phyloP scores from a whole-genome alignment of 1,284 basidiomycete species.

The Ceratobasidium sp. region DNA sequence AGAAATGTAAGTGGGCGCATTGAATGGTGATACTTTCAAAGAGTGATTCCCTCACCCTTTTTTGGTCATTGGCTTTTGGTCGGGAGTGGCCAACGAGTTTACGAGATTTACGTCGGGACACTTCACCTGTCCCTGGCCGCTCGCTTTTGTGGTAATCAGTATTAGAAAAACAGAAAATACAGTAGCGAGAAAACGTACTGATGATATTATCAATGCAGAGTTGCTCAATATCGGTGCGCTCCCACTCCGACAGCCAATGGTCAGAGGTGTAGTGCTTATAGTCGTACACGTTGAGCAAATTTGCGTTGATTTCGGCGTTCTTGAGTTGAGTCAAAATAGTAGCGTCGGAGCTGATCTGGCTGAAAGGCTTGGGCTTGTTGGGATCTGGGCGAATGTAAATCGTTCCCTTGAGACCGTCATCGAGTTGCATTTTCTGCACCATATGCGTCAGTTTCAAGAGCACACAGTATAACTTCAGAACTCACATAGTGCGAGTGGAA shows the following conservation, averaged over 20 bases:
- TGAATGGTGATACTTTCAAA: too few relatives aligned
- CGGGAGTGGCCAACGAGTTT: slow-evolving; percentile 3
- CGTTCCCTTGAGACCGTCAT: slow-evolving; percentile 42
- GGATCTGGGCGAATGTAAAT: slow-evolving; percentile 42
- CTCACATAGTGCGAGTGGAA: slow-evolving; percentile 33
- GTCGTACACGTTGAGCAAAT: slow-evolving; percentile 37
- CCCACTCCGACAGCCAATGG: slow-evolving; percentile 40
- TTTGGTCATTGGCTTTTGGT: slow-evolving; percentile 28
- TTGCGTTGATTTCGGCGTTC: slow-evolving; percentile 34
- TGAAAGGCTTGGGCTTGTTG: slow-evolving; percentile 40
- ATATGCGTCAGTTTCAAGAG: neutral
- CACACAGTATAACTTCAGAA: neutral
- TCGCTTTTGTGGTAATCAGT: neutral
- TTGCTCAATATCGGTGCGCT: slow-evolving; percentile 42
- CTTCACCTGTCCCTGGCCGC: slow-evolving; percentile 13
- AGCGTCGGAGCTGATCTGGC: slow-evolving; percentile 36
- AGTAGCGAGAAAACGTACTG: neutral
- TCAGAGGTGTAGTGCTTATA: slow-evolving; percentile 46
- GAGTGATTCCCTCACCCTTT: slow-evolving; percentile 8
- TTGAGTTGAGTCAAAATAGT: slow-evolving; percentile 20
- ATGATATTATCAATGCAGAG: slow-evolving; percentile 46
- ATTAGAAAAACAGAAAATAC: too few relatives aligned
- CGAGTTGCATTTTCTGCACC: slow-evolving; percentile 32
- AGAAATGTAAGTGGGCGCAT: neutral
- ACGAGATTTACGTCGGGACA: slow-evolving; percentile 22